These are phyloP conservation scores for Nakazawaea peltata DNA, from an alignment of 805 yeast species.

Conservation along the genomic window DNA sequence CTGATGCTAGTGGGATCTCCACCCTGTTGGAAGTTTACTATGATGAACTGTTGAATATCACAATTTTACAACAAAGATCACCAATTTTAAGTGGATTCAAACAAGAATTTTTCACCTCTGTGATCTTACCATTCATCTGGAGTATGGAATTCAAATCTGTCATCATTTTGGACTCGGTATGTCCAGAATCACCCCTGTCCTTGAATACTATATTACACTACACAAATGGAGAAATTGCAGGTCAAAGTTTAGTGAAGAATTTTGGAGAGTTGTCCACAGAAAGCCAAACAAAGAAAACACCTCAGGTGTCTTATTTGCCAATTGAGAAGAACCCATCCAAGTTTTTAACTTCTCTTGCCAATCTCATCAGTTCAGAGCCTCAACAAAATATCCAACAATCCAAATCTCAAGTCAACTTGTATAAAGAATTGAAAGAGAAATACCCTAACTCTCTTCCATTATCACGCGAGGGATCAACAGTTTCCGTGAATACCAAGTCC, in stretches of 20 bases:
- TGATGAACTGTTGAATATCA: constrained; percentile 29
- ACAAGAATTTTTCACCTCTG: constrained; percentile 39
- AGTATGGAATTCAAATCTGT: constrained; percentile 34
- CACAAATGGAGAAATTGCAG: too few species aligned
- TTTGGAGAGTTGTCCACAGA: constrained; percentile 13
- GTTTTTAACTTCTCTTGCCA: too few species aligned
- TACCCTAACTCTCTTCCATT: constrained; percentile 12
- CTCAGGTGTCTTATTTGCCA: too few species aligned
- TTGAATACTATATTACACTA: constrained; percentile 12
- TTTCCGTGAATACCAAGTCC: too few species aligned
- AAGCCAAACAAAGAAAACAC: too few species aligned
- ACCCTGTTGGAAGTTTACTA: constrained; percentile 62
- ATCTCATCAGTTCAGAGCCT: too few species aligned
- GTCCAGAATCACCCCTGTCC: constrained; percentile 37
- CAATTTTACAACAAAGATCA: constrained; percentile 74
- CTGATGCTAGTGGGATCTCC: constrained; percentile 30
- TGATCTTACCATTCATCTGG: constrained; percentile 41
- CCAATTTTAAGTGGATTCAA: constrained; percentile 70
- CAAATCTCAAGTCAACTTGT: background rate
- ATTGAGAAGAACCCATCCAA: too few species aligned
- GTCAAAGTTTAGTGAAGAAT: constrained; percentile 14
- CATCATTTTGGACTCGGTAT: constrained; percentile 63
- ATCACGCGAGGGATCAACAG: too few species aligned
- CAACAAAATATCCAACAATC: background rate
- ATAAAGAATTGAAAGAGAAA: constrained; percentile 6